Evolutionary conservation across 108 stramenopile genomes (phyloP), one percentile per base, ranked within the genome.

Genomic region (Pinguiococcus pyrenoidosus): DNA sequence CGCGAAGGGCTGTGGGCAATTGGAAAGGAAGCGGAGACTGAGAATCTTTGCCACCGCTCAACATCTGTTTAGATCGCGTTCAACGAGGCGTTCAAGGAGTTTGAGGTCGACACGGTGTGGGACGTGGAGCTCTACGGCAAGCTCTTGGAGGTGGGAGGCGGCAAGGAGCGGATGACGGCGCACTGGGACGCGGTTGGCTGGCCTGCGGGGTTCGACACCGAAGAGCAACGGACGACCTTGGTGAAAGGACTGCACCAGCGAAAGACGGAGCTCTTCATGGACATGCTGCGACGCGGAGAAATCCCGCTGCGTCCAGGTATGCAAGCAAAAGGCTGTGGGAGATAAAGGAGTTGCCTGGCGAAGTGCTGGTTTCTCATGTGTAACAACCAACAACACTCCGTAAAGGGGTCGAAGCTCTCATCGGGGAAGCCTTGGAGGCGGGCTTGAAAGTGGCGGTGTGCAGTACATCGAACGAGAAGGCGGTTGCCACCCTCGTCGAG

Each of bases 141-240:
- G 29, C 64, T 92, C 9, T 49, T 89, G 30, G 81, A 85, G 55
- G 67, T 71, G 4, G 61, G 61, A 0, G 89, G 89, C 4, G 90
- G 90, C 20, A 91, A 91, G 64, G 90, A 92, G 62, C 75, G 90
- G 24, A 92, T 92, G 90, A 89, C 87, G 17, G 85, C 87, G 29
- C 62, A 66, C 44, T 69, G 65, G 65, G 74, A 84, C 51, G 75
- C 77, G 47, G 78, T 81, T 4, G 84, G 90, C 20, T 92, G 82
- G 82, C 85, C 85, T 0, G 44, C 47, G 7, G 51, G 51, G 25
- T 62, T 77, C 43, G 66, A 75, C 23, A 24, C 9, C 3, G 50
- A n/a, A 22, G 66, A 49, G 24, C 51, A 62, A 21, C 44, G 39
- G 17, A 72, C 80, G 22, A 36, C 65, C 23, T 72, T 75, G 38